Evolutionary conservation across 164 flowering plant species (phyloP), one percentile per base, ranked within the genome.

Genomic region (Stephania cephalantha): DNA sequence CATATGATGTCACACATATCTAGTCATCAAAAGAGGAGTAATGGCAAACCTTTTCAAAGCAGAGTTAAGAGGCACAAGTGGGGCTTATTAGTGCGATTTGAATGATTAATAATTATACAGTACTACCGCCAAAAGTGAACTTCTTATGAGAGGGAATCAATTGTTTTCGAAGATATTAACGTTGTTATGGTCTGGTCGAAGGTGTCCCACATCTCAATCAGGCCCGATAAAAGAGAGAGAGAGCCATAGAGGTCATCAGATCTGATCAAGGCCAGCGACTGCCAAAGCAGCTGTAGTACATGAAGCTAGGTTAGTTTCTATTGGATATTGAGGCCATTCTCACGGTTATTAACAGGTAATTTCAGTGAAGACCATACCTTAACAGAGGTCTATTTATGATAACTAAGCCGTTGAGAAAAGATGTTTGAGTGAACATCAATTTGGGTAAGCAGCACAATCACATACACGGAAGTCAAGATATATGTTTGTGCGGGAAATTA

Each of bases 91-190:
- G 22, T 1, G 65, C 29, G 25, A 50, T 9, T 50, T 35, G 42
- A 35, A 35, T 35, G 42, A 35, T 0, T 35, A 35, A 35, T 35
- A 35, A 50, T 50, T 50, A 50, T 9, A 50, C 15, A 10, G 42
- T 35, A 35, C 42, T 50, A 50, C 55, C 12, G 55, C 15, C 55
- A 48, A 48, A 48, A 12, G 6, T 35, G 4, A 35, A 35, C 42
- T 35, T 48, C 53, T 48, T 1, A 48, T 48, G 53, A 35, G 42
- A 35, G 42, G 42, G 42, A 35, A 48, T 48, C 53, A 0, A 48
- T 48, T 48, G 55, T 50, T 63, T 63, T 63, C 42, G 66, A 63
- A 63, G 20, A 63, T 9, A 63, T 63, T 63, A 63, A 63, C 66
- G 66, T 63, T 63, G 66, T 63, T 18, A 22, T 20, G 4, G 20